Base-by-base conservation (phyloP, 495 filamentous ascomycete genomes). In the Xanthoparmelia taractica region DNA sequence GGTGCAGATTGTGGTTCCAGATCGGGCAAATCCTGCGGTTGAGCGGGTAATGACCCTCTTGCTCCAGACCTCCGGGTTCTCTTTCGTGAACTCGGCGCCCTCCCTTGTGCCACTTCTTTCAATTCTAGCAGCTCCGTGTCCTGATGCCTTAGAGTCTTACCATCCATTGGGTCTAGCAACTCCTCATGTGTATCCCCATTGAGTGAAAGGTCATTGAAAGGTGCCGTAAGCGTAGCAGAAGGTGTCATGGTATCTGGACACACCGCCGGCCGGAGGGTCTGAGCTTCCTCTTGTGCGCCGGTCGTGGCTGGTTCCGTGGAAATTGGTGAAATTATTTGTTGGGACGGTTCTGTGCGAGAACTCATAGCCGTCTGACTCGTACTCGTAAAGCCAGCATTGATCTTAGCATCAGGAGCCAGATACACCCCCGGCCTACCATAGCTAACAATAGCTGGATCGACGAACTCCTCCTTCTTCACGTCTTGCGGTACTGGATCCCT, bases 401-500 rank as follows among this genome's bases (percentile, higher is more conserved):
- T 27, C 38, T 65, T 66, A 18, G 47, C 60, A 15, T 57, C 58
- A 23, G 59, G 56, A 48, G 45, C 45, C 10, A 48, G 6, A 48
- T 48, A 15, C 27, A 57, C 55, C n/a, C 65, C 69, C 38, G 62
- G 62, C 38, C 65, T 67, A 2, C 33, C 71, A 65, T 74, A 78
- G 66, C 77, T 80, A 47, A 82, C 40, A 47, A 82, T 85, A 7
- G 82, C 82, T 2, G 82, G 82, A 59, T 85, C 82, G n/a, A 82
- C 72, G 56, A 84, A 80, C 4, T 66, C 65, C 60, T 77, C 71
- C 38, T 65, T 64, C 60, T 57, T 60, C 52, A 38, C 50, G 29
- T 63, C n/a, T 37, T 17, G 8, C 40, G 34, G 58, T 31, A 64
- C 61, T 17, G 57, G 57, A 40, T 58, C n/a, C 58, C 58, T 52